These are phyloP conservation scores for Metschnikowia corniflorae DNA, from an alignment of 805 yeast species.

Conservation along the genomic window DNA sequence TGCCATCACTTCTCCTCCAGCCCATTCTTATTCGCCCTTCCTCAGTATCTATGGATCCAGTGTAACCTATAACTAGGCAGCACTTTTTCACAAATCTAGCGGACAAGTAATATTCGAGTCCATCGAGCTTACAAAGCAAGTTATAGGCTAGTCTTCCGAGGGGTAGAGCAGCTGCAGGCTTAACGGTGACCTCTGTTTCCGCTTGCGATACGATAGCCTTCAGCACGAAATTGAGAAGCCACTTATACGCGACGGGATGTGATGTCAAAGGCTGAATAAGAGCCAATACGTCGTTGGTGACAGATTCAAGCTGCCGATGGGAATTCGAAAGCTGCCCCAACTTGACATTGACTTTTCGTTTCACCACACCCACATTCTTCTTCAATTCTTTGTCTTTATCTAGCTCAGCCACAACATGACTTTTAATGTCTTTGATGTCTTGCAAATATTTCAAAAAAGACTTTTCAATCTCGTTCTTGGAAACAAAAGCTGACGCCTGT, in stretches of 20 bases:
- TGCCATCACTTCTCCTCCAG: slow-evolving; percentile 56
- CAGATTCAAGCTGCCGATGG: slow-evolving; percentile 49
- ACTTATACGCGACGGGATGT: slow-evolving; percentile 51
- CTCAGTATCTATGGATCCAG: slow-evolving; percentile 72
- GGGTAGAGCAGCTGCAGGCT: slow-evolving; percentile 75
- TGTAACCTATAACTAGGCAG: slow-evolving; percentile 81
- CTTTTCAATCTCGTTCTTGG: slow-evolving; percentile 36
- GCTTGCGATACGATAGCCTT: slow-evolving; percentile 88
- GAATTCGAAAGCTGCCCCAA: slow-evolving; percentile 89
- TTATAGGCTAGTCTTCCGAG: slow-evolving; percentile 62
- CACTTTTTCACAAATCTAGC: slow-evolving; percentile 91
- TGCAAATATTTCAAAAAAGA: slow-evolving; percentile 47
- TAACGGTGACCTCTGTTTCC: slow-evolving; percentile 83
- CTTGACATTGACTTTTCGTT: slow-evolving; percentile 78
- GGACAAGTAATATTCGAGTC: slow-evolving; percentile 52
- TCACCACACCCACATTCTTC: slow-evolving; percentile 53
- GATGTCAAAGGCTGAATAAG: slow-evolving; percentile 47
- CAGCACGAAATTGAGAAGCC: slow-evolving; percentile 79
- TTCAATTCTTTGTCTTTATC: slow-evolving; percentile 48
- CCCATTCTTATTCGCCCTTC: slow-evolving; percentile 86
- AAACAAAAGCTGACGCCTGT: slow-evolving; percentile 30
- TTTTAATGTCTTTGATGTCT: slow-evolving; percentile 57
- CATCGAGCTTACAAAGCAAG: slow-evolving; percentile 47
- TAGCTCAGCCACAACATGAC: slow-evolving; percentile 53
- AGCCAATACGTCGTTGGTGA: slow-evolving; percentile 48